Conservation (phyloP, 805 yeast species). For the Suhomyces xylopsoci region DNA sequence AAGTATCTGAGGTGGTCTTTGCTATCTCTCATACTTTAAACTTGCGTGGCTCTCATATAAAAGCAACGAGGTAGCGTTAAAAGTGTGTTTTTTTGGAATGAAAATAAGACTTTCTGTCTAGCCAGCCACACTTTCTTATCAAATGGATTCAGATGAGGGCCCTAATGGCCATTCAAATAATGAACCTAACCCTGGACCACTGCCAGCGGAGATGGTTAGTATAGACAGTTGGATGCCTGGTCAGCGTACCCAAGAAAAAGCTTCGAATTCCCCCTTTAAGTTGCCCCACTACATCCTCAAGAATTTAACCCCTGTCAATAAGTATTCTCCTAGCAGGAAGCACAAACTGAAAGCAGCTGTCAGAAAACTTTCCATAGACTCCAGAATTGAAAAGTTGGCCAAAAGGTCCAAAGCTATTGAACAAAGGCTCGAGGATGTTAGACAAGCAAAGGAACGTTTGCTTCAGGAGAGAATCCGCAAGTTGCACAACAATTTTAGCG, state of each 20-base stretch:
- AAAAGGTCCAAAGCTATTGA: background rate
- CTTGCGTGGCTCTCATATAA: background rate
- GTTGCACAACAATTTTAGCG: background rate
- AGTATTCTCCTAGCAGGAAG: background rate
- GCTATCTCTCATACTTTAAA: background rate
- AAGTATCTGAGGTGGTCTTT: background rate
- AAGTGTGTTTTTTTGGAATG: background rate
- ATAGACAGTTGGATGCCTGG: background rate
- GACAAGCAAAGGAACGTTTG: background rate
- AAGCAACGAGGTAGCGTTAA: background rate
- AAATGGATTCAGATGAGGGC: background rate
- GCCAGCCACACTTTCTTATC: background rate
- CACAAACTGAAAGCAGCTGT: background rate
- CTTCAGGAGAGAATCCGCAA: background rate
- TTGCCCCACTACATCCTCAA: conserved; percentile 8
- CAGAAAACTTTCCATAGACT: background rate
- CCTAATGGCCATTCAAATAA: background rate
- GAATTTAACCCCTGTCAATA: conserved; percentile 7
- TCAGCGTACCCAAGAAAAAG: background rate
- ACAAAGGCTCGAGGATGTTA: background rate
- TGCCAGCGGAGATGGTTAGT: background rate
- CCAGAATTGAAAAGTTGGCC: background rate
- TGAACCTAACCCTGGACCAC: background rate
- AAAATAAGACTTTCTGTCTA: background rate
- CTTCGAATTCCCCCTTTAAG: conserved; percentile 1